phyloP scores from a whole-genome alignment of 2,329 filamentous ascomycete species.

The Aspergillus ibericus region DNA sequence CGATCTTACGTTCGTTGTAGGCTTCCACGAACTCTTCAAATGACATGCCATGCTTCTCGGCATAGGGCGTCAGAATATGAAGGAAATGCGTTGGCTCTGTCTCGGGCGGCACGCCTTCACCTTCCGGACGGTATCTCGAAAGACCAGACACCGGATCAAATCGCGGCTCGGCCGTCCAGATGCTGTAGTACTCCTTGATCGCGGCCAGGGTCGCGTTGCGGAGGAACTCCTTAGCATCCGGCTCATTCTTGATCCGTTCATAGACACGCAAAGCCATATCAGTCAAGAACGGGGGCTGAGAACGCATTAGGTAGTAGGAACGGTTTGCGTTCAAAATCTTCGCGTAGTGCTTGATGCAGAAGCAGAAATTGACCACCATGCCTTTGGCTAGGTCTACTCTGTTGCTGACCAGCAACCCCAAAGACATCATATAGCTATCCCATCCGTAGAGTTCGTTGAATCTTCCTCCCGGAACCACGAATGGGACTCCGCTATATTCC shows the following conservation, averaged over 20 bases:
- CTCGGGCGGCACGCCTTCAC: constrained; percentile 83
- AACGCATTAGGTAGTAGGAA: constrained; percentile 91
- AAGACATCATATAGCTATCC: constrained; percentile 98
- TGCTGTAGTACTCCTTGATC: constrained; percentile 93
- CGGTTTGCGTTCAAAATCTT: constrained; percentile 97
- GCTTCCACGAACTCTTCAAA: constrained; percentile 83
- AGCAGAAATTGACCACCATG: constrained; percentile 96
- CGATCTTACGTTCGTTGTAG: constrained; percentile 76
- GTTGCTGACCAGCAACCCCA: constrained; percentile 83
- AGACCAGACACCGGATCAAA: constrained; percentile 75
- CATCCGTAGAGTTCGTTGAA: constrained; percentile 99
- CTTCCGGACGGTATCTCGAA: constrained; percentile 80
- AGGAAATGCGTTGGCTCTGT: constrained; percentile 85
- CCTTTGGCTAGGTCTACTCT: constrained; percentile 83
- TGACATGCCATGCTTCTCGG: constrained; percentile 76
- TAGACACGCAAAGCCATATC: constrained; percentile 96
- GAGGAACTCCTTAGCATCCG: constrained; percentile 77
- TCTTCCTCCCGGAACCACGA: constrained; percentile 93
- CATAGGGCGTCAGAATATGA: constrained; percentile 78
- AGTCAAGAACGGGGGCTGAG: constrained; percentile 93
- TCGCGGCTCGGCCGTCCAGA: constrained; percentile 80
- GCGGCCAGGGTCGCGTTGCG: constrained; percentile 78
- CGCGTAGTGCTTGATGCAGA: constrained; percentile 96
- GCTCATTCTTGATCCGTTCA: constrained; percentile 86
- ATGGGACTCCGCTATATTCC: constrained; percentile 77